Base-by-base conservation (phyloP, 352 stramenopile genomes). In the Phytopythium delawarense region DNA sequence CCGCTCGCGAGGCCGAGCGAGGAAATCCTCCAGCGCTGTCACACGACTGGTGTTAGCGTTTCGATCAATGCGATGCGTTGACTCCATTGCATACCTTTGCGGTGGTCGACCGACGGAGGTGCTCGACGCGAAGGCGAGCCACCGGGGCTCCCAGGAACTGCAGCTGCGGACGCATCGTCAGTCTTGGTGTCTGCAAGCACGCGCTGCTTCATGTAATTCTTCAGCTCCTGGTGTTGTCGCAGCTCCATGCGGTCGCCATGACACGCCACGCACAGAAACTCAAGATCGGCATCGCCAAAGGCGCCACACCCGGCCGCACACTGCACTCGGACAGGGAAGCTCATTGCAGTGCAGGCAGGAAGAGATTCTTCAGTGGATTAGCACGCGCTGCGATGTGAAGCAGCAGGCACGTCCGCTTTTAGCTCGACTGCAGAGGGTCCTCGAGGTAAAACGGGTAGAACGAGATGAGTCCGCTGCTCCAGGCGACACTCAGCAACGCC, bases 381-480 rank as follows among this genome's bases (percentile, higher is more conserved):
- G 48, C 15, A 25, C 25, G 48, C 21, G 49, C 39, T 40, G 39
- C 32, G 9, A 34, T 40, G 35, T 32, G 7, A 57, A 32, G 8
- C 7, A 39, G 28, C 11, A 44, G 32, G 3, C 13, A 7, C 16
- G 32, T 25, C 52, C 32, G 52, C 9, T 46, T 46, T 57, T 57
- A 57, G 52, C 34, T 45, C 35, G 52, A 57, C 52, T 57, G 32
- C 5, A 46, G 20, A 20, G 69, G 69, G 15, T 78, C 68, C 59
- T 86, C 60, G 63, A 88, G 81, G 70, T 91, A 91, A 64, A 93
- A 93, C 25, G 84, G 84, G 61, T 91, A 72, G 62, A 93, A 93
- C 12, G 80, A 86, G 59, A 93, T 75, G 46, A 91, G 64, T 0
- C 84, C 84, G n/a, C 74, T 88, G 69, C 81, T 91, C 84, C 84